phyloP scores from a whole-genome alignment of 192 early-diverging fungal genomes.

The Endogone sp. region DNA sequence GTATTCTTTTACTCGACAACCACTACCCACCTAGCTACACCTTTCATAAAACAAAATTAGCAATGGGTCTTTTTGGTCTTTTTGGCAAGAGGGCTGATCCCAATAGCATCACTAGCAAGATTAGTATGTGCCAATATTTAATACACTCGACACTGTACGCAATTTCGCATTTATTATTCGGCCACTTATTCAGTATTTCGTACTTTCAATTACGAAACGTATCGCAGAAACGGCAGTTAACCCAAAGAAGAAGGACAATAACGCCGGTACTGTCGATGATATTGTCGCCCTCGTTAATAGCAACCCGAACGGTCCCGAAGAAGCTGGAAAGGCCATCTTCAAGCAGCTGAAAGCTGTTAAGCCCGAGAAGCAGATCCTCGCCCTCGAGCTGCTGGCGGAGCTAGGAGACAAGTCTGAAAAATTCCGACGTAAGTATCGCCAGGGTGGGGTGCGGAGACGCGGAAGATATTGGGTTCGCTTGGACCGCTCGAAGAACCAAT shows the following conservation, averaged over 20 bases:
- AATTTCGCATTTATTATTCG: neutral
- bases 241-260: neutral
- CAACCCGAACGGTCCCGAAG: neutral
- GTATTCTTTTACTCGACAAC: too few species aligned
- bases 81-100: too few species aligned
- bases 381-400: neutral
- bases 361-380: neutral
- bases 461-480: too few species aligned
- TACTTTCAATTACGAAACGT: too few species aligned
- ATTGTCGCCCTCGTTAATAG: neutral
- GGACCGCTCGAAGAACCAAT: too few species aligned
- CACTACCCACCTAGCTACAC: too few species aligned
- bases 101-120: neutral
- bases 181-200: neutral
- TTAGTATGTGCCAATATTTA: neutral
- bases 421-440: neutral
- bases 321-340: neutral
- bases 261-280: neutral
- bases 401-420: neutral
- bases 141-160: too few species aligned
- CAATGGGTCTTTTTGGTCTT: too few species aligned
- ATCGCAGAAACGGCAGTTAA: neutral
- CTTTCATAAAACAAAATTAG: too few species aligned
- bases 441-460: too few species aligned
- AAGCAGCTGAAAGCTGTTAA: neutral